Evolutionary conservation across 306 rosid species (phyloP), one percentile per base, ranked within the genome.

Genomic region (Vicia faba): DNA sequence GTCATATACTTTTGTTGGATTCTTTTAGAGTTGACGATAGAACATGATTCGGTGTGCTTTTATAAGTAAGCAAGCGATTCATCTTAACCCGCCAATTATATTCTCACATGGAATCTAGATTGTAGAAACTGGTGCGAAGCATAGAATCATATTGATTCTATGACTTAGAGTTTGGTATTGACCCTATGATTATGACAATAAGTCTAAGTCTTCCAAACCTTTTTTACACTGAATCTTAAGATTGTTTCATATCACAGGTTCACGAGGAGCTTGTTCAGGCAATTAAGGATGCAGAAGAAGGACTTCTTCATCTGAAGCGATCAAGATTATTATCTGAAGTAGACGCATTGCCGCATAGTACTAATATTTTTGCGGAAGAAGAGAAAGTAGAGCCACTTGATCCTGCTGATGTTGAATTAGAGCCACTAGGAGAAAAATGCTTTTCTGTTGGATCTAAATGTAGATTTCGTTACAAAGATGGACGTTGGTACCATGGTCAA

Each of bases 231-330:
- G 41, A 65, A 59, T 67, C 53, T 48, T 64, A 28, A n/a, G 14
- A 18, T 38, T 50, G 5, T 48, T 69, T 57, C 26, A 49, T 16
- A 29, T 76, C 51, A 14, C 83, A 92, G 98, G 89, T 93, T 79
- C 83, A 81, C 0, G 91, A 75, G 69, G 98, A 93, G 84, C 86
- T 93, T 71, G 81, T 86, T 63, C 88, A 84, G 76, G 96, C 85
- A 51, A 93, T 89, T 59, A 93, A 85, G 77, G 98, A 88, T 66
- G 89, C 91, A 0, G 96, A 93, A 81, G 97, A 93, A 78, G 96
- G 96, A 41, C 91, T 93, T 72, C 66, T 93, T 79, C 88, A 82
- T 68, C 82, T 93, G 43, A 93, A 93, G 50, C 96, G 91, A 50
- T 82, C 95, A 11, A 77, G 97, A 71, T 72, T 89, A 73, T 78